Conservation (phyloP, 768 basidiomycete species). For the Russula abietina region DNA sequence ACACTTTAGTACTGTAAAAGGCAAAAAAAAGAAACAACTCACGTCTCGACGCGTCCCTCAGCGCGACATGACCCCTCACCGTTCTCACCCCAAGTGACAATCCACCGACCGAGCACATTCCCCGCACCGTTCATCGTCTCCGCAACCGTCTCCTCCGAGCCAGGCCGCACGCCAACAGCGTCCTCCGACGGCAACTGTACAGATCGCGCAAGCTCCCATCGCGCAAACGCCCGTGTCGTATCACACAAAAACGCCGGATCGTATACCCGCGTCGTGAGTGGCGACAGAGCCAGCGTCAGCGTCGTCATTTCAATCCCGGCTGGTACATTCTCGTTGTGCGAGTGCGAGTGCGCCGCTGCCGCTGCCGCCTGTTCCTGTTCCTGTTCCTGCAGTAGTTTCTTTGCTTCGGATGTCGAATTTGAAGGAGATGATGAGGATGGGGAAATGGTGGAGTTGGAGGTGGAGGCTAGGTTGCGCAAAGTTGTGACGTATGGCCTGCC, state of each 20-base stretch:
- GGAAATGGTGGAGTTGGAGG: background rate
- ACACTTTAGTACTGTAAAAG: too few species aligned
- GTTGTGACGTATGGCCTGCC: conserved; percentile 68
- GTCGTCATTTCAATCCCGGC: conserved; percentile 68
- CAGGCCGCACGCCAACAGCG: conserved; percentile 36
- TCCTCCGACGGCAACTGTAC: conserved; percentile 43
- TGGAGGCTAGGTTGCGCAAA: conserved; percentile 41
- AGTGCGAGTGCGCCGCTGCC: conserved; percentile 20
- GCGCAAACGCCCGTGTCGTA: conserved; percentile 65
- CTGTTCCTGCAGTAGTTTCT: background rate
- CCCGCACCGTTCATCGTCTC: conserved; percentile 61
- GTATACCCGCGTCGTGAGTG: conserved; percentile 65
- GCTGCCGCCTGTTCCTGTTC: conserved; percentile 19
- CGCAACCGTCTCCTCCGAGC: conserved; percentile 71
- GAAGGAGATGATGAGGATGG: background rate
- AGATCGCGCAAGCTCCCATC: conserved; percentile 65
- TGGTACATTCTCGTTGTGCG: conserved; percentile 27
- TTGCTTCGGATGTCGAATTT: background rate
- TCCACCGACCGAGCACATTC: conserved; percentile 64
- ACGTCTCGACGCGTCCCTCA: conserved; percentile 65
- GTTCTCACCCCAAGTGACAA: conserved; percentile 66
- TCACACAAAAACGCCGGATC: conserved; percentile 67
- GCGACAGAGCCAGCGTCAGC: conserved; percentile 50
- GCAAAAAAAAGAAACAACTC: conserved; percentile 25
- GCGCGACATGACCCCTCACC: conserved; percentile 58